phyloP scores from a whole-genome alignment of 257 asterid species.

The Pogostemon cablin region DNA sequence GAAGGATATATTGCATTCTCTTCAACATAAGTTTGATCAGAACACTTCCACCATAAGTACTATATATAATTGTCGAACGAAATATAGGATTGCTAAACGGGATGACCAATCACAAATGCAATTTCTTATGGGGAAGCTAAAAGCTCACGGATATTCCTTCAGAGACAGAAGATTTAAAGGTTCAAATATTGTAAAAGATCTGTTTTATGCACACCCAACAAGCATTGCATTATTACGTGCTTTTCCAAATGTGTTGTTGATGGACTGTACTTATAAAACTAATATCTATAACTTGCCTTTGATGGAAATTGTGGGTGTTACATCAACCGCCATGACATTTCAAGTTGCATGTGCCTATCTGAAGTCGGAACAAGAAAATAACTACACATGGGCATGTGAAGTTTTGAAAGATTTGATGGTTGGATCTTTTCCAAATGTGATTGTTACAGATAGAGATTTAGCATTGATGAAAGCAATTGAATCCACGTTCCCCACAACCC shows the following conservation, averaged over 20 bases:
- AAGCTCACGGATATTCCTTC: neutral
- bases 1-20: neutral
- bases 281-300: neutral
- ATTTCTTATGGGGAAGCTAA: neutral
- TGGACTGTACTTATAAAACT: neutral
- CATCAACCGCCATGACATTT: neutral
- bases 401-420: neutral
- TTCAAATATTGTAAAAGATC: neutral
- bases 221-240: neutral
- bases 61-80: neutral
- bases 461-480: neutral
- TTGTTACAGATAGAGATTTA: neutral
- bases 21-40: neutral
- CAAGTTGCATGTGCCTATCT: neutral
- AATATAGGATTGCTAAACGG: neutral
- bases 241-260: neutral
- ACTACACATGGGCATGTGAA: neutral
- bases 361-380: neutral
- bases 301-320: neutral
- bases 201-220: neutral
- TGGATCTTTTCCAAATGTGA: neutral
- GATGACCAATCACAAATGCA: neutral
- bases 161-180: neutral
- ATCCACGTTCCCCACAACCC: neutral
- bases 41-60: neutral